A percentile compares a stretch with the other conserved stretches of the same genome.
These are phyloP conservation scores for Blastomyces gilchristii DNA, from an alignment of 2,329 filamentous ascomycete genomes.

Conservation along the genomic window DNA sequence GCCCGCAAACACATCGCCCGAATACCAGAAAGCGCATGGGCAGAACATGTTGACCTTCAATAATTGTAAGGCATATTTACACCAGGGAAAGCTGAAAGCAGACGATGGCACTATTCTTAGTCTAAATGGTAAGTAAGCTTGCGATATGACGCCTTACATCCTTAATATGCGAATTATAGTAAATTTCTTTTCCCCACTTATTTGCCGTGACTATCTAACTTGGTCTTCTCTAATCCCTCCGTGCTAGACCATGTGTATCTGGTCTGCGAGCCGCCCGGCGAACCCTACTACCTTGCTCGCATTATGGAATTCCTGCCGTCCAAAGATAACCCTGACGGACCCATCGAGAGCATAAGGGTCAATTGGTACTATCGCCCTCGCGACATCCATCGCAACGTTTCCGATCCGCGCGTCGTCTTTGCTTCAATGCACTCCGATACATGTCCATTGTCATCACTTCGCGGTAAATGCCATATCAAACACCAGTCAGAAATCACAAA, in stretches of 20 bases:
- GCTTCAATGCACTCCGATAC: slow-evolving; percentile 98
- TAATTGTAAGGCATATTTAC: slow-evolving; percentile 55
- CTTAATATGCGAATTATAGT: neutral
- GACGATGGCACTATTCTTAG: slow-evolving; percentile 80
- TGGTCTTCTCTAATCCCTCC: slow-evolving; percentile 16
- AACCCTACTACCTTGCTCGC: slow-evolving; percentile 93
- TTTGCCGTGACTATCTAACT: neutral
- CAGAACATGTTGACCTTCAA: slow-evolving; percentile 81
- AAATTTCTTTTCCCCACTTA: neutral
- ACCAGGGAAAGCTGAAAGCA: slow-evolving; percentile 68
- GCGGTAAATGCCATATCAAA: slow-evolving; percentile 83
- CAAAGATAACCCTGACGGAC: slow-evolving; percentile 60
- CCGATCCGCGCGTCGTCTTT: slow-evolving; percentile 83
- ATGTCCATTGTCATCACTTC: slow-evolving; percentile 80
- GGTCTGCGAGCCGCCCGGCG: slow-evolving; percentile 91
- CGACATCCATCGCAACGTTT: slow-evolving; percentile 84
- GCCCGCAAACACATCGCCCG: slow-evolving; percentile 21
- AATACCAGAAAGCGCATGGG: slow-evolving; percentile 20
- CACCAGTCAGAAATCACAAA: slow-evolving; percentile 79
- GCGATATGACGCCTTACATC: neutral
- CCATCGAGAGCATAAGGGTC: slow-evolving; percentile 78
- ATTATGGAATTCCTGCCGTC: slow-evolving; percentile 96
- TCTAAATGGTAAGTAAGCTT: slow-evolving; percentile 62
- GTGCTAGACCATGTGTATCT: slow-evolving; percentile 75
- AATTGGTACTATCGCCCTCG: slow-evolving; percentile 98